Evolutionary conservation across 345 rosid species (phyloP), one percentile per base, ranked within the genome.

Genomic region (Jatropha curcas): DNA sequence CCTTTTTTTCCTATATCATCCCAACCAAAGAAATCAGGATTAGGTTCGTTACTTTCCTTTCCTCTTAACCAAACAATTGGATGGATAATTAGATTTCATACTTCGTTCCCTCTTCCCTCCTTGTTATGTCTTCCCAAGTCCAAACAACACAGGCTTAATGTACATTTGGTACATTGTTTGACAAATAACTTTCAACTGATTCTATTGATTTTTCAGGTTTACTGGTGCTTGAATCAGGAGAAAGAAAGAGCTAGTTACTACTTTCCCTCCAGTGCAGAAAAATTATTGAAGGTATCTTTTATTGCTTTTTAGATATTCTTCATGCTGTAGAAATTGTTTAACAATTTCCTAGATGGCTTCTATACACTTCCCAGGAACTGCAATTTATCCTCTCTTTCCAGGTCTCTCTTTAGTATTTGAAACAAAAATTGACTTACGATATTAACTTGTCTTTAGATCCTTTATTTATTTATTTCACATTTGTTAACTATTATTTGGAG

Each of bases 161-260:
- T 69, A 6, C 24, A 11, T 70, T 28, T 60, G 45, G 62, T 35
- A 39, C 19, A 12, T 57, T 30, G 20, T 28, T 46, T n/a, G 16
- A 74, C 46, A 16, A 22, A 41, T 17, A 7, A 71, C 46, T 5
- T 0, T 16, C 16, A 50, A 22, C 31, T 65, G 43, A 11, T 39
- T 50, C 45, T 56, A 27, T 70, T 16, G n/a, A 39, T 7, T 62
- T 79, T 71, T 20, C 59, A 75, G 82, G 76, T 56, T 51, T 61
- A 25, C 60, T 71, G 79, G 79, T 75, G 79, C 82, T 71, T 75
- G 70, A 60, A 24, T 51, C 72, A 68, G 63, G 82, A 79, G 75
- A 71, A 71, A 33, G 60, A 35, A 74, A 74, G 78, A 52, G 78
- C 75, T 52, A 37, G 53, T 53, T 62, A 52, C 24, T 79, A 74